Evolutionary conservation across 2,329 filamentous ascomycete species (phyloP).

Genomic region (Gnomoniopsis smithogilvyi): DNA sequence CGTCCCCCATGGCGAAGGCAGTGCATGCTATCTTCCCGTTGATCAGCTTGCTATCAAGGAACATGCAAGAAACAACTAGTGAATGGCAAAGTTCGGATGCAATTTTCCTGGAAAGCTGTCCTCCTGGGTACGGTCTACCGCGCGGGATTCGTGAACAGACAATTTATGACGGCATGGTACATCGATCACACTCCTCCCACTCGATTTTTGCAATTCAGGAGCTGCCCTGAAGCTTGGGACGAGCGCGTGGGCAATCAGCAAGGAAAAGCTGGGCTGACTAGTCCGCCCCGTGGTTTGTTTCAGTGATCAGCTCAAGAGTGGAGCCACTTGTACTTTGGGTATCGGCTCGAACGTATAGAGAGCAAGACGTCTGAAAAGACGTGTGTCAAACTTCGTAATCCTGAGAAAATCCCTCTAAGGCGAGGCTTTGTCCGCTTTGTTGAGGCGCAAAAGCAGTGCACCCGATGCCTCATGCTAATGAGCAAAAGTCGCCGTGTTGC

Average conservation of each 20-base stretch:
- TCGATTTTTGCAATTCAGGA: too few species aligned
- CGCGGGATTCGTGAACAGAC: background rate
- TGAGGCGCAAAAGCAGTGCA: too few species aligned
- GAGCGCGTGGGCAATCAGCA: background rate
- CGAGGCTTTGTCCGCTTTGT: too few species aligned
- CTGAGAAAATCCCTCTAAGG: too few species aligned
- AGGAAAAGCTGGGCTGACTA: background rate
- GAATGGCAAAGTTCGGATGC: background rate
- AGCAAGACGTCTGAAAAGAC: background rate
- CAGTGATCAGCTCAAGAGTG: background rate
- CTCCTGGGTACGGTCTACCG: too few species aligned
- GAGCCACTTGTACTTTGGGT: background rate
- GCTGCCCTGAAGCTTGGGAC: background rate
- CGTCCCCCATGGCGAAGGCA: background rate
- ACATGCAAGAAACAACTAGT: background rate
- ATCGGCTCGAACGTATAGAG: background rate
- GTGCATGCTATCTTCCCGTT: background rate
- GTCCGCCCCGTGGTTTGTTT: background rate
- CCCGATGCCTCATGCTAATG: background rate
- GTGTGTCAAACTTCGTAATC: background rate
- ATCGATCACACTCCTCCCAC: too few species aligned
- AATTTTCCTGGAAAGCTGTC: background rate
- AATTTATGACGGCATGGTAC: background rate
- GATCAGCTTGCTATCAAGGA: background rate
- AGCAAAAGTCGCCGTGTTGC: background rate